Percentiles rank a stretch among this genome's conserved stretches.
These are phyloP conservation scores for Cordyceps pruinosa DNA, from an alignment of 2,329 filamentous ascomycete genomes.

Conservation along the genomic window DNA sequence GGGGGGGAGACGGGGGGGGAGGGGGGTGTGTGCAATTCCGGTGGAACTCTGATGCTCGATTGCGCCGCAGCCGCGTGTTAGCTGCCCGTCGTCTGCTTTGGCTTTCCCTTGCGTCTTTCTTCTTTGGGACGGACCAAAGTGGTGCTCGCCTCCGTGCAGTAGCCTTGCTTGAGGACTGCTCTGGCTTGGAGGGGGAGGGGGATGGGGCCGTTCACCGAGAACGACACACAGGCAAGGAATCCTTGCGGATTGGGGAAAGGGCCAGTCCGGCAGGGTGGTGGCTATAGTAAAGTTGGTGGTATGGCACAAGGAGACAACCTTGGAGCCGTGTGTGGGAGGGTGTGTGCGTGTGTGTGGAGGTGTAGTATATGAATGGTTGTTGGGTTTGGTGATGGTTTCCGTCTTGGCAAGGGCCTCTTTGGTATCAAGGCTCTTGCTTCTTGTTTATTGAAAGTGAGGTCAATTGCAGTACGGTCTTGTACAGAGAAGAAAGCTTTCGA, in stretches of 20 bases:
- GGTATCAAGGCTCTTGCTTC: not conserved
- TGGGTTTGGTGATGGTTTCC: constrained; percentile 2
- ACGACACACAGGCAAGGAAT: constrained; percentile 3
- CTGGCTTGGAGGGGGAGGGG: not conserved
- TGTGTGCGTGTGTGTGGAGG: constrained; percentile 9
- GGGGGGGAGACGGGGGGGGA: not conserved
- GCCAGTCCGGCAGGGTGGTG: constrained; percentile 10
- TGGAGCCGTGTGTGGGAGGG: constrained; percentile 8
- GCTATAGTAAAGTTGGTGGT: constrained; percentile 12
- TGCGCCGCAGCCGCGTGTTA: constrained; percentile 4
- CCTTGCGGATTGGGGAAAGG: constrained; percentile 8
- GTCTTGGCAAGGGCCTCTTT: not conserved
- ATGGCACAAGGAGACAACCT: constrained; percentile 4
- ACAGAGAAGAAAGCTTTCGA: not conserved
- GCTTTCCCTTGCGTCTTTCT: constrained; percentile 12
- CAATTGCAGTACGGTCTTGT: constrained; percentile 3
- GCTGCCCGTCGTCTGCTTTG: constrained; percentile 16
- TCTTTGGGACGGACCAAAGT: constrained; percentile 7
- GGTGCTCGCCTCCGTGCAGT: constrained; percentile 5
- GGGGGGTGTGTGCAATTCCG: constrained; percentile 22
- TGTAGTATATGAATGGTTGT: constrained; percentile 1
- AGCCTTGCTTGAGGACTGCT: not conserved
- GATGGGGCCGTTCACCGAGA: constrained; percentile 2
- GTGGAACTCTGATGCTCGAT: constrained; percentile 27
- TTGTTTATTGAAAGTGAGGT: not conserved